Conservation (phyloP, 2,329 filamentous ascomycete genomes). For the Cladophialophora carrionii region DNA sequence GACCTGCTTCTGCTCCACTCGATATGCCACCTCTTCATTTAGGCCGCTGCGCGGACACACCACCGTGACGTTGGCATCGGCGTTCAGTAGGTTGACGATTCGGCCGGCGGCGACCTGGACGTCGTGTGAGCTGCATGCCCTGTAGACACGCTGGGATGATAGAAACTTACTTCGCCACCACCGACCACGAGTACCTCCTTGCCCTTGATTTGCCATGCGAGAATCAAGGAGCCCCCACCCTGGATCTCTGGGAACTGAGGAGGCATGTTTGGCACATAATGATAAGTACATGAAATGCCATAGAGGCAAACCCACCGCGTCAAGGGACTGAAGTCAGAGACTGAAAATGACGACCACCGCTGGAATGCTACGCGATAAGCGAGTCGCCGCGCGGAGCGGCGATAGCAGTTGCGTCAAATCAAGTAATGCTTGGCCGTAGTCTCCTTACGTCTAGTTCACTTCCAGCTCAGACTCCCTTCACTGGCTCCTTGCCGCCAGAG, state of each 20-base stretch:
- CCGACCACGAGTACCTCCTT: conserved; percentile 92
- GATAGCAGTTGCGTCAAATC: neutral
- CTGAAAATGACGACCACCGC: conserved; percentile 26
- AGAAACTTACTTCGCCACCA: conserved; percentile 79
- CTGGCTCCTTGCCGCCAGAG: neutral
- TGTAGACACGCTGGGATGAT: neutral
- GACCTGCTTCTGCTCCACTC: conserved; percentile 74
- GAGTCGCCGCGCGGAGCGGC: neutral
- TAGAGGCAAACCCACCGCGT: conserved; percentile 11
- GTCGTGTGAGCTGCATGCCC: conserved; percentile 20
- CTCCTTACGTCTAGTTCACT: neutral
- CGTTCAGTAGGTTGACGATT: conserved; percentile 91
- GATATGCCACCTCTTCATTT: conserved; percentile 84
- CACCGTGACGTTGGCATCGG: conserved; percentile 86
- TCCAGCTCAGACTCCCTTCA: neutral
- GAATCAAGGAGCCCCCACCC: conserved; percentile 86
- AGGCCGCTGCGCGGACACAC: conserved; percentile 78
- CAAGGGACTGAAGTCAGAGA: conserved; percentile 26
- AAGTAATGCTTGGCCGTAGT: neutral
- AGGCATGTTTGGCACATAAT: conserved; percentile 47
- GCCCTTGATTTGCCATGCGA: conserved; percentile 92
- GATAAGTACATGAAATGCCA: conserved; percentile 25
- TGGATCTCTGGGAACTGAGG: conserved; percentile 75
- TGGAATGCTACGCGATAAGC: conserved; percentile 5
- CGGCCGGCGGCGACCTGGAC: conserved; percentile 88